Base-by-base conservation (phyloP, 208 protist genomes). In the Balamuthia mandrillaris region DNA sequence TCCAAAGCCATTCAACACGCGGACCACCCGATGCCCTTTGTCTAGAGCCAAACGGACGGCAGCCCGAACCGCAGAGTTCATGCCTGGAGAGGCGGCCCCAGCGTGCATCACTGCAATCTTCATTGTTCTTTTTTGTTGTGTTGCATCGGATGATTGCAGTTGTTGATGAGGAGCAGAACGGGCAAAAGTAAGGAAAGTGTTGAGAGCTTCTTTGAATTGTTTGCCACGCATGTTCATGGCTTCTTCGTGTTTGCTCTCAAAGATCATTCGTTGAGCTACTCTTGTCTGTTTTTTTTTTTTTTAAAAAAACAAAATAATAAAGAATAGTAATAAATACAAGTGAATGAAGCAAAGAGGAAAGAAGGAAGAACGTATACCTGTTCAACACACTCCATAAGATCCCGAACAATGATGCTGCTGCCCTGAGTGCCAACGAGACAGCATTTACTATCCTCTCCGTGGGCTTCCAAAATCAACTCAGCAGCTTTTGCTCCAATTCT, bases 51-150 rank as follows among this genome's bases (percentile, higher is more conserved):
- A 61, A 61, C 82, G 47, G 44, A 81, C 54, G 24, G 85, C 89
- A 10, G 81, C 85, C 42, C 87, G 33, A 16, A 86, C 66, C 21
- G 86, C 86, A 31, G 84, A 75, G 72, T 94, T 94, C 87, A 94
- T 92, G 83, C 91, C 91, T 33, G 89, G 78, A 24, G 89, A 85
- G 4, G 91, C 88, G 7, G 90, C 91, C 45, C 91, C 91, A 3
- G 60, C 63, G 61, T 89, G 82, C 16, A 93, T 58, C 5, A 94
- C 84, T 0, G 77, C 79, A 31, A 94, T 33, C 24, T 39, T n/a
- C 39, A 70, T 35, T 70, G 16, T 21, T 4, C 4, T 78, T n/a
- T 78, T 18, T 21, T 10, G 41, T 14, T 21, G 3, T 77, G 66
- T 0, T 6, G 45, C 61, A 65, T 41, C 74, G 47, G 49, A 27